Evolutionary conservation across 208 protist species (phyloP).

Genomic region (Lotmaria passim): DNA sequence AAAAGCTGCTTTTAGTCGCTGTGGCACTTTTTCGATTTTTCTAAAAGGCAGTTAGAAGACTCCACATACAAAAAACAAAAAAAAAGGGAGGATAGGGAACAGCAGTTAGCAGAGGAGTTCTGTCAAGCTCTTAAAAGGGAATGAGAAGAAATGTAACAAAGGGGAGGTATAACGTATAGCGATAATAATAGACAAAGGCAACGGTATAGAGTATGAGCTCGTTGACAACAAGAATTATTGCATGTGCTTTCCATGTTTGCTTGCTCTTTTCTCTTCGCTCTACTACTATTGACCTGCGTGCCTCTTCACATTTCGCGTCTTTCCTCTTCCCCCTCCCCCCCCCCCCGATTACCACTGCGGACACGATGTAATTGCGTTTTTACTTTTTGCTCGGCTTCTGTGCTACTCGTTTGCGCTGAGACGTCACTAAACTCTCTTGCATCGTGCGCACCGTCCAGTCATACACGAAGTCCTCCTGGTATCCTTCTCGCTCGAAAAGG

Average conservation of each 20-base stretch:
- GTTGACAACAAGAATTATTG: too few relatives aligned
- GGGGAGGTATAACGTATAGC: background rate
- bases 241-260: background rate
- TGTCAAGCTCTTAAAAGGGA: too few relatives aligned
- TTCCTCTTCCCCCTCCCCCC: too few relatives aligned
- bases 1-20: too few relatives aligned
- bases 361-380: background rate
- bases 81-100: too few relatives aligned
- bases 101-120: too few relatives aligned
- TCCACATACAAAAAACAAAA: too few relatives aligned
- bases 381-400: constrained; percentile 16
- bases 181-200: background rate
- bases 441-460: constrained; percentile 94
- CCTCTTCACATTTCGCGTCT: background rate
- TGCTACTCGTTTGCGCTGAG: constrained; percentile 7
- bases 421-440: constrained; percentile 18
- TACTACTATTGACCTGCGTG: too few relatives aligned
- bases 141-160: background rate
- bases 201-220: background rate
- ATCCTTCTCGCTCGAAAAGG: constrained; percentile 97
- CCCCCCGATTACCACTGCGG: too few relatives aligned
- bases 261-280: background rate
- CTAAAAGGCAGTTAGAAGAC: too few relatives aligned
- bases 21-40: too few relatives aligned
- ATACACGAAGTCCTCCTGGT: constrained; percentile 98